Percentiles rank a stretch among this genome's conserved stretches.
Conservation (phyloP, 179 eudicot genomes). For the Camellia oleifera region DNA sequence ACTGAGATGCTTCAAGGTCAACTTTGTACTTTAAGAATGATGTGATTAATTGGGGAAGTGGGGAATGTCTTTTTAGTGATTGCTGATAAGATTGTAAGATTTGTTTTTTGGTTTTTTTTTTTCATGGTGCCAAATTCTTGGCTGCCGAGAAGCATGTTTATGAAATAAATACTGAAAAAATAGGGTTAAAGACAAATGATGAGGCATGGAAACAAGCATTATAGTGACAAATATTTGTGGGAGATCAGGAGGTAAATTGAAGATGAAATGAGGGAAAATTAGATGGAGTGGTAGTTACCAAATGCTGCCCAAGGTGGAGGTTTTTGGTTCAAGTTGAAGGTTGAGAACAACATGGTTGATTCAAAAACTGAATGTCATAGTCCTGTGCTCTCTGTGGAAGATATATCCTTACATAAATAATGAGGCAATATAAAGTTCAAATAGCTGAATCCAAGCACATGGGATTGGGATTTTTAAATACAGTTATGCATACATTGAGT, state of each 20-base stretch:
- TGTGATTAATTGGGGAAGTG: no score
- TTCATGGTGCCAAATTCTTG: background rate
- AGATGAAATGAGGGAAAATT: background rate
- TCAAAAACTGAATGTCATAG: background rate
- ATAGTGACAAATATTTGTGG: background rate
- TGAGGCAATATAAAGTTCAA: background rate
- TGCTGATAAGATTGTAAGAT: background rate
- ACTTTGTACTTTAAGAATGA: background rate
- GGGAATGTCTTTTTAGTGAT: background rate
- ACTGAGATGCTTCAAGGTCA: background rate
- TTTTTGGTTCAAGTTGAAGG: background rate
- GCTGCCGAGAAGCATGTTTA: background rate
- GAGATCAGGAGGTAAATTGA: background rate
- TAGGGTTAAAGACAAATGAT: background rate
- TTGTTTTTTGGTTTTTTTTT: no score
- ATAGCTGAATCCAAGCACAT: background rate
- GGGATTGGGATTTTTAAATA: background rate
- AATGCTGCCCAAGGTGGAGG: background rate
- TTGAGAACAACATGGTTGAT: background rate
- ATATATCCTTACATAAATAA: background rate
- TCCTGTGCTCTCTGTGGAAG: background rate
- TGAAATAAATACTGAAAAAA: background rate
- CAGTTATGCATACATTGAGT: background rate
- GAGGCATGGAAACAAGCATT: no score
- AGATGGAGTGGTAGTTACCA: background rate